Conservation (phyloP, 116 monocot genomes). For the Papilionanthe hybrid region DNA sequence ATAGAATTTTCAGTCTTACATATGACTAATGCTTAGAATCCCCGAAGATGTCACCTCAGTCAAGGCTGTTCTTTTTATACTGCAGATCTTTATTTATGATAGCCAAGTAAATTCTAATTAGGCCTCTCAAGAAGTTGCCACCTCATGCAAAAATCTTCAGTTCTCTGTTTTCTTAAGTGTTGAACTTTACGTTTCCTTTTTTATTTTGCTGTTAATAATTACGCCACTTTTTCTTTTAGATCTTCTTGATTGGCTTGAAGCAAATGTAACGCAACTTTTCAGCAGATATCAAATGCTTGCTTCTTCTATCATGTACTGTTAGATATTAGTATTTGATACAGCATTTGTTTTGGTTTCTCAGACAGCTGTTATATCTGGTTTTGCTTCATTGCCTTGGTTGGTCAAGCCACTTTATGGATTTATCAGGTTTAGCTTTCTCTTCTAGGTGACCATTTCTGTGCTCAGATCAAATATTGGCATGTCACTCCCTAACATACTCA, state of each 20-base stretch:
- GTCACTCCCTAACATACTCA: conserved; percentile 1
- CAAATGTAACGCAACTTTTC: not conserved
- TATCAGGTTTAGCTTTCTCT: conserved; percentile 64
- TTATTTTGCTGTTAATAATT: not conserved
- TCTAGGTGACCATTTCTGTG: conserved; percentile 3
- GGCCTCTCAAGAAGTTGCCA: not conserved
- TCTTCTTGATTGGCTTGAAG: not conserved
- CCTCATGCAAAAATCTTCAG: not conserved
- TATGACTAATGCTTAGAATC: too few species aligned
- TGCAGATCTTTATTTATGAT: too few species aligned
- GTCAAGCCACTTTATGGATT: conserved; percentile 98
- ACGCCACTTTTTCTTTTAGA: not conserved
- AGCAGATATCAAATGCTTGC: not conserved
- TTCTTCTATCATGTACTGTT: not conserved
- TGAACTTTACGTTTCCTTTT: conserved; percentile 2
- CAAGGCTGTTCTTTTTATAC: too few species aligned
- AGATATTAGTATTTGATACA: conserved; percentile 9
- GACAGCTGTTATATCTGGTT: conserved; percentile 92
- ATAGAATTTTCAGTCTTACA: too few species aligned
- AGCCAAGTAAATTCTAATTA: not conserved
- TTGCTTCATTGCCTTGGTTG: conserved; percentile 93
- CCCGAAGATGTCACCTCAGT: too few species aligned
- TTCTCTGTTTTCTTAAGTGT: not conserved
- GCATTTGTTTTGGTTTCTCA: conserved; percentile 31
- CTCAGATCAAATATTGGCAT: not conserved